Base-by-base conservation (phyloP, 257 asterid species). In the Gentiana macrophylla region DNA sequence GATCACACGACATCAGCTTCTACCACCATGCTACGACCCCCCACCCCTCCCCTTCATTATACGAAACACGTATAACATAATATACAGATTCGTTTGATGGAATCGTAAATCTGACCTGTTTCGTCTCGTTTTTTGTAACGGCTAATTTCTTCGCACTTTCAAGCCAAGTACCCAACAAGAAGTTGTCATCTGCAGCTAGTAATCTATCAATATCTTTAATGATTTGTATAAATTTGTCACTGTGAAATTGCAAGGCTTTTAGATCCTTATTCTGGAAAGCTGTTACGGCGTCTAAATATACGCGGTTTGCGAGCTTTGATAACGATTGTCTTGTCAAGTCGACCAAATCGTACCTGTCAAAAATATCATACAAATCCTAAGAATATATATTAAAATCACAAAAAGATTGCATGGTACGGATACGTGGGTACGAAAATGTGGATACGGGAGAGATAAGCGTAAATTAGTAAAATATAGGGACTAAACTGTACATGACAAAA, bases 251-350 rank as follows among this genome's bases (percentile, higher is more conserved):
- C 51, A 91, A 70, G 45, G 89, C 75, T 56, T 83, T 70, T 9
- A 60, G 71, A 63, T 91, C 88, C 74, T 80, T 75, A 37, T 67
- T 75, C 60, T 53, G 70, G 75, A 68, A 91, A 62, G 95, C 93
- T 53, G 70, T 49, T 55, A 87, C 68, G 55, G 94, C 94, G 12
- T 70, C 79, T 76, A 91, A 60, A 68, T 87, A 91, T 5, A 84
- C 92, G 76, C 84, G 85, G 61, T 91, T 91, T 55, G 96, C 98
- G 48, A 87, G 84, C 82, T 91, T 91, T 55, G 98, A 91, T 46
- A 91, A 87, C 9, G 87, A 65, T 59, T 91, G 98, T 68, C 94
- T 78, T 7, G 95, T 80, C 74, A 91, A 75, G 79, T 91, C 98
- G 13, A 91, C 97, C 85, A 91, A 81, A 77, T 91, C 98, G 47